Base-by-base conservation (phyloP, 768 basidiomycete species). In the Xerocomellus intermedius region DNA sequence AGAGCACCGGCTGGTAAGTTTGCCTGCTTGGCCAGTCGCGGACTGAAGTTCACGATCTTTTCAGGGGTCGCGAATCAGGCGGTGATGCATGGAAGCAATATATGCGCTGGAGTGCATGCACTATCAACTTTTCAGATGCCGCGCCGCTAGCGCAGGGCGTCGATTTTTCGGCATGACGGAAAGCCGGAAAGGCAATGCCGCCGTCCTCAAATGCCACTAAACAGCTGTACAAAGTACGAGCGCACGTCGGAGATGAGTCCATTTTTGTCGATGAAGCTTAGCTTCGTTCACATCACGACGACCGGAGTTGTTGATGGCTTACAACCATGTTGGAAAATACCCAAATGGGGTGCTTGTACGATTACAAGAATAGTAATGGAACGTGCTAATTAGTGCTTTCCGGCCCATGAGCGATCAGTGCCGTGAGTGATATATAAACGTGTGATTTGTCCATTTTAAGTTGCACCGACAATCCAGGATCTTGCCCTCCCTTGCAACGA, bases 71-170 rank as follows among this genome's bases (percentile, higher is more conserved):
- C 46, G 96, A 98, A 76, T 93, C 91, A 8, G 96, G 96, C 37
- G 95, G 95, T 49, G 96, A 98, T 72, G 89, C 95, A n/a, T 98
- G 96, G 96, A 94, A 95, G 71, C 91, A 96, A 71, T 94, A 94
- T 63, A 89, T 94, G 38, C 84, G 92, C 48, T 95, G 91, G 91
- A 87, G 87, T 71, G 84, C 89, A 43, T 94, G 91, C 70, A 97
- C 95, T 12, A 80, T 98, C 70, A 98, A 98, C 74, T 98, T 89
- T 74, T 91, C 90, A 38, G 84, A 94, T 69, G 82, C 86, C 61
- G 86, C 92, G 42, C 94, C 91, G 9, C 77, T 98, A 35, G 95
- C 95, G 0, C 95, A 98, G 72, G 95, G 95, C 8, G 94, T 98
- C 57, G 84, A 82, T 60, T 98, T 98, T 73, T 69, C 80, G 30